Percentiles rank a stretch among this genome's conserved stretches.
Evolutionary conservation across 2,329 filamentous ascomycete genomes (phyloP).

Genomic region (Rasamsonia emersonii): DNA sequence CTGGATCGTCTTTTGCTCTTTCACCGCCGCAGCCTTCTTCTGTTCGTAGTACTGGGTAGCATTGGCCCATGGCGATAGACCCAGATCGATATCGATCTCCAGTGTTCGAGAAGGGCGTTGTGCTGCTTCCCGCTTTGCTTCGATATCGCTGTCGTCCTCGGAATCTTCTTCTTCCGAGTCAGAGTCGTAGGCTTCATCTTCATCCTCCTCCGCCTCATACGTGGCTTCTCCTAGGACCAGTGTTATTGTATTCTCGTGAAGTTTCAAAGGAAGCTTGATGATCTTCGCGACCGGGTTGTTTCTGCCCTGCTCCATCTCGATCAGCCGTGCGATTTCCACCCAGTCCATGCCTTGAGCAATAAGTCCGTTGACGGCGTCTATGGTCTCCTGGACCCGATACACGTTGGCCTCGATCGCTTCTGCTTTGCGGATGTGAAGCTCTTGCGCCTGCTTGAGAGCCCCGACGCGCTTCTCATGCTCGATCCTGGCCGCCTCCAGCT

Average conservation of each 20-base stretch:
- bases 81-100: constrained; percentile 75
- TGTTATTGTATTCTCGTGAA: constrained; percentile 83
- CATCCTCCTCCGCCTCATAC: constrained; percentile 50
- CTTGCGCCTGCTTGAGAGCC: constrained; percentile 71
- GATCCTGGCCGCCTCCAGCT: constrained; percentile 71
- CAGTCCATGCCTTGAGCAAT: constrained; percentile 95
- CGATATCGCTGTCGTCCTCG: constrained; percentile 40
- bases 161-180: constrained; percentile 44
- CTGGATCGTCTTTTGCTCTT: constrained; percentile 76
- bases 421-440: constrained; percentile 78
- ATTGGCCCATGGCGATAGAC: constrained; percentile 76
- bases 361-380: constrained; percentile 85
- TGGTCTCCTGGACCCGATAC: constrained; percentile 84
- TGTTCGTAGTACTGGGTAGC: constrained; percentile 88
- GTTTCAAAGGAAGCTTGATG: constrained; percentile 77
- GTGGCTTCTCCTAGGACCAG: constrained; percentile 66
- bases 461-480: constrained; percentile 82
- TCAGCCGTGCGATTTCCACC: constrained; percentile 79
- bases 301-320: constrained; percentile 75
- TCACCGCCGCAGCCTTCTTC: constrained; percentile 71
- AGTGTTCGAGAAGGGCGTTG: constrained; percentile 38
- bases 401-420: constrained; percentile 84
- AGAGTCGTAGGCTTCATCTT: constrained; percentile 56
- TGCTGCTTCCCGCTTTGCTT: constrained; percentile 15
- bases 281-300: constrained; percentile 78